Evolutionary conservation across 352 stramenopile genomes (phyloP).

Genomic region (Aphanomyces stellatus): DNA sequence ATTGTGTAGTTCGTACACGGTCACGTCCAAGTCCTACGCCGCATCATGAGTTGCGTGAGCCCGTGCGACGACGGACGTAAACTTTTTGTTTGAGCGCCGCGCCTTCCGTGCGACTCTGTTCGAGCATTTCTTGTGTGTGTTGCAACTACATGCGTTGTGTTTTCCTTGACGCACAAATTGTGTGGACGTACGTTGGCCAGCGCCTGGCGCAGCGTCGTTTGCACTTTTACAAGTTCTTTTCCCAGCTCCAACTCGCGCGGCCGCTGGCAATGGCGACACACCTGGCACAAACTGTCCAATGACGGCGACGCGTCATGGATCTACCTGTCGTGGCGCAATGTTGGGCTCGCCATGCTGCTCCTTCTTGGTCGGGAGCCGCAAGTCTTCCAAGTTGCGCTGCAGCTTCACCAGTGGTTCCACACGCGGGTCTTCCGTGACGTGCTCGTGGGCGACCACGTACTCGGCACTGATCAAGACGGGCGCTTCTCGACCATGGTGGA

Average conservation of each 20-base stretch:
- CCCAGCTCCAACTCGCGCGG: slow-evolving; percentile 28
- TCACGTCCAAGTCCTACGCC: slow-evolving; percentile 24
- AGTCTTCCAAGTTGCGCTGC: background rate
- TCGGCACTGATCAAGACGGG: slow-evolving; percentile 22
- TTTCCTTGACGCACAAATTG: background rate
- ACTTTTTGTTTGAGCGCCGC: slow-evolving; percentile 44
- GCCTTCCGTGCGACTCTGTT: slow-evolving; percentile 33
- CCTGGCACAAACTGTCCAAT: background rate
- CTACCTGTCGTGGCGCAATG: background rate
- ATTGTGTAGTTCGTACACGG: slow-evolving; percentile 8
- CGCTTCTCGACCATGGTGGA: background rate
- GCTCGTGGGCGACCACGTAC: background rate
- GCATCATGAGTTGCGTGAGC: background rate
- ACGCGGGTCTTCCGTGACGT: background rate
- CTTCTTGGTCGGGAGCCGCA: background rate
- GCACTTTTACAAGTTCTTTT: slow-evolving; percentile 27
- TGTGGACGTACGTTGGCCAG: slow-evolving; percentile 18
- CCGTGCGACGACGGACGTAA: slow-evolving; percentile 37
- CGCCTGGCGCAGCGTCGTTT: slow-evolving; percentile 22
- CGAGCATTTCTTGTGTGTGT: slow-evolving; percentile 31
- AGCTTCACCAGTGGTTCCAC: background rate
- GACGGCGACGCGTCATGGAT: background rate
- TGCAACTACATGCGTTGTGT: background rate
- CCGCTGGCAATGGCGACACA: slow-evolving; percentile 30
- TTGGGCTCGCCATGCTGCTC: background rate